phyloP scores from a whole-genome alignment of 2,329 filamentous ascomycete genomes.

The Claviceps purpurea region DNA sequence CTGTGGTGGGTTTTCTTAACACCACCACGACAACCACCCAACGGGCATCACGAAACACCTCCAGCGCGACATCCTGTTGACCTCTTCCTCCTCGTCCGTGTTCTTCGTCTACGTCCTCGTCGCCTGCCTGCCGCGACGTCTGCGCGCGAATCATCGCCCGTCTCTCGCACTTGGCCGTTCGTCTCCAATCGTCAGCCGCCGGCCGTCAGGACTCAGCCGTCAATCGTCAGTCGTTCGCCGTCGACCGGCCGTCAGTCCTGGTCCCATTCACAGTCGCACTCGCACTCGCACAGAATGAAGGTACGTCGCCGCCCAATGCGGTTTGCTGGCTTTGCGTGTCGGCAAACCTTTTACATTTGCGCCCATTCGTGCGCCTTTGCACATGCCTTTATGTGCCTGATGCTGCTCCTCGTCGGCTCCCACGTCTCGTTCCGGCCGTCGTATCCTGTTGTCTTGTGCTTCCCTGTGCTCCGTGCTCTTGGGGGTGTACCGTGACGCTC shows the following conservation, averaged over 20 bases:
- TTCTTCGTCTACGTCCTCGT: neutral
- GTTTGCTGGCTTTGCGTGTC: neutral
- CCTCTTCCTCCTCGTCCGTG: neutral
- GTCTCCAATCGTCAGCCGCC: too few relatives aligned
- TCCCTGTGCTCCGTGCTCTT: neutral
- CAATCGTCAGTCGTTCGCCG: neutral
- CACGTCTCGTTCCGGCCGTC: neutral
- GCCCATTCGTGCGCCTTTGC: neutral
- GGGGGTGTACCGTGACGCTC: neutral
- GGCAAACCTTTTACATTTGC: neutral
- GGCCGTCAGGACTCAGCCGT: too few relatives aligned
- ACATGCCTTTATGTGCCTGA: neutral
- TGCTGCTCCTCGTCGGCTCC: neutral
- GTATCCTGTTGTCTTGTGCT: neutral
- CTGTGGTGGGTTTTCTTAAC: neutral
- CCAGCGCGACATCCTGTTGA: neutral
- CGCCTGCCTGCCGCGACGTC: neutral
- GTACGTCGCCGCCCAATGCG: slow-evolving; percentile 7
- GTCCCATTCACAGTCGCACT: slow-evolving; percentile 7
- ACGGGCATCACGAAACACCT: neutral
- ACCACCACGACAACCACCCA: neutral
- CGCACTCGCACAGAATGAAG: slow-evolving; percentile 25
- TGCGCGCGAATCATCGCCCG: neutral
- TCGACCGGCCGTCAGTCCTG: neutral
- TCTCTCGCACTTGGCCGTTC: neutral